Base-by-base conservation (phyloP, 2,329 filamentous ascomycete genomes). In the Monilinia fructicola region DNA sequence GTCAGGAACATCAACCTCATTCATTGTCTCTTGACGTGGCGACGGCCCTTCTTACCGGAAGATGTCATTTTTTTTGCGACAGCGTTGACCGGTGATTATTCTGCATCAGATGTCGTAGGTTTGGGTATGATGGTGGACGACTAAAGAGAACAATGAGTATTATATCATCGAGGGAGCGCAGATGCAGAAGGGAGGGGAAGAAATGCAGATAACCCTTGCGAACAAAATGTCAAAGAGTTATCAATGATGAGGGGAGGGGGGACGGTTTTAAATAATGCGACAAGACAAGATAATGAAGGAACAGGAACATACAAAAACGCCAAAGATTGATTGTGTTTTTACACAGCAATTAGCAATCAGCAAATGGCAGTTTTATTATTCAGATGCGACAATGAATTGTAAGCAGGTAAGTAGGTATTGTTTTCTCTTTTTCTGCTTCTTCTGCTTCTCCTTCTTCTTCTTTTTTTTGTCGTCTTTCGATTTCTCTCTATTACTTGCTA, bases 1-100 rank as follows among this genome's bases (percentile, higher is more conserved):
- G 62, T 76, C 73, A 12, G 73, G 70, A 26, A 73, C 56, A 44
- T 75, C 74, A 64, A 70, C 60, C 62, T 70, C 62, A 64, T 71
- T 73, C 46, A 72, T 74, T 23, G 71, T 68, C 58, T 78, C 77
- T 70, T 77, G 77, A 67, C 75, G 74, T 68, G 74, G 72, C 70
- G 77, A 65, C 77, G 73, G 21, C 73, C 74, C 69, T 78, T 75
- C 70, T 78, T 81, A 12, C 76, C 75, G 55, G 79, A 78, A 52
- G 78, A 74, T 68, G 78, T 77, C 78, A 80, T 80, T 61, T 64
- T 75, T 61, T 61, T 67, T 66, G 67, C 54, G 64, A 60, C 46
- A 54, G 48, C 56, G 38, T 60, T 65, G 46, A 60, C 48, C 46
- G 54, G 48, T 60, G 54, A 60, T 65, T 54, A 35, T 42, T 52